Conservation (phyloP, 2,329 filamentous ascomycete species). For the Apiospora sp. region DNA sequence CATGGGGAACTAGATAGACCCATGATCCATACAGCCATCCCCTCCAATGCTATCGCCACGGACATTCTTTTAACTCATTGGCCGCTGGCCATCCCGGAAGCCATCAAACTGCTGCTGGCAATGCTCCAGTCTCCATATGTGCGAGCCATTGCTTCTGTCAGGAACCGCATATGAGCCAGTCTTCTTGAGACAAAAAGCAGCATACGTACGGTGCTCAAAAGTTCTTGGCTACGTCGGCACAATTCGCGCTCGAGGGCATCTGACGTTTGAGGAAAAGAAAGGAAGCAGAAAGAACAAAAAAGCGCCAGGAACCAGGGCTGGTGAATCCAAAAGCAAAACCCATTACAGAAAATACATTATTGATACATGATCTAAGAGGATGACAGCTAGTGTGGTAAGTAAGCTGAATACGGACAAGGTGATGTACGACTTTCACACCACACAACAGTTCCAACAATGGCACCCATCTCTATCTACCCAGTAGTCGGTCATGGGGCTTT, state of each 20-base stretch:
- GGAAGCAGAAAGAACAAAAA: neutral
- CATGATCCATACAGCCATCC: constrained; percentile 16
- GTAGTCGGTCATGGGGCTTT: constrained; percentile 15
- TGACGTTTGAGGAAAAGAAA: constrained; percentile 13
- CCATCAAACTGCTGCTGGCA: constrained; percentile 2
- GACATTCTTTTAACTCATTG: neutral
- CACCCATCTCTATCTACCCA: neutral
- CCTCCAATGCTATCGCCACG: constrained; percentile 15
- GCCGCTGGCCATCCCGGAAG: neutral
- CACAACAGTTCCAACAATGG: neutral
- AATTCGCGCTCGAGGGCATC: neutral
- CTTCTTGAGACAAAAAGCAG: neutral
- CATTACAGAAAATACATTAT: neutral
- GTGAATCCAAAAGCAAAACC: constrained; percentile 1
- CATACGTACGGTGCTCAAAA: neutral
- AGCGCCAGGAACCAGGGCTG: neutral
- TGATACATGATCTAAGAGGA: constrained; percentile 6
- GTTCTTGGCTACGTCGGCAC: neutral
- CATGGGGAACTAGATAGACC: constrained; percentile 19
- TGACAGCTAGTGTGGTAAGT: constrained; percentile 14
- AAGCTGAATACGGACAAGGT: constrained; percentile 7
- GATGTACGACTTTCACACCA: constrained; percentile 3
- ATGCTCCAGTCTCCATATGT: constrained; percentile 11
- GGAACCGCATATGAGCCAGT: neutral
- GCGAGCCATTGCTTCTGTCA: neutral